phyloP scores from a whole-genome alignment of 306 rosid species.

The Casuarina equisetifolia region DNA sequence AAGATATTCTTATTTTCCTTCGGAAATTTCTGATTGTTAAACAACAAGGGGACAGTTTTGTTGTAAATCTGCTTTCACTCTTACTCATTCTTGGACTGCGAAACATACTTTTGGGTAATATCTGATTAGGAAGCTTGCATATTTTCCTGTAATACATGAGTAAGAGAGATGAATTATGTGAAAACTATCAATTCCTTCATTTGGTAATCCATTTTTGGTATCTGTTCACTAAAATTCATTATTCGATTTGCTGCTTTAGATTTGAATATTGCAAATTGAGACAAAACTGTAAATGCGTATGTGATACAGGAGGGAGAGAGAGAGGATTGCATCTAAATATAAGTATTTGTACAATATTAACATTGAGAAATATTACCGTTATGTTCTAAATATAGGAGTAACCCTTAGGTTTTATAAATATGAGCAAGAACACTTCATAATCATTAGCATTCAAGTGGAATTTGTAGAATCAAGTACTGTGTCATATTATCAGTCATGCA shows the following conservation, averaged over 20 bases:
- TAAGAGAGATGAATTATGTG: neutral
- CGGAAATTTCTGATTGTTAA: neutral
- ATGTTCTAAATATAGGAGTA: neutral
- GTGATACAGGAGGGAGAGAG: neutral
- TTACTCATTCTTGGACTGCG: neutral
- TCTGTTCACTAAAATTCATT: neutral
- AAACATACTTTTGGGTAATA: neutral
- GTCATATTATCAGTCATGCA: neutral
- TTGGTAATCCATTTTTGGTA: neutral
- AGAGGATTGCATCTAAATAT: neutral
- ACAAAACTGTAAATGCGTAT: neutral
- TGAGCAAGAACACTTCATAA: neutral
- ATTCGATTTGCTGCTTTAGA: neutral
- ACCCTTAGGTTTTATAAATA: neutral
- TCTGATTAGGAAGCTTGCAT: neutral
- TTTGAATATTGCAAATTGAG: neutral
- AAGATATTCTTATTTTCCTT: neutral
- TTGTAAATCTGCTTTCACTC: neutral
- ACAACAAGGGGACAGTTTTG: neutral
- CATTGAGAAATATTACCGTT: neutral
- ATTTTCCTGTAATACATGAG: neutral
- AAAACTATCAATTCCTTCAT: neutral
- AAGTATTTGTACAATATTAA: neutral
- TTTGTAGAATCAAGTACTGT: neutral
- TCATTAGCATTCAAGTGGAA: neutral